Conservation (phyloP, 192 early-diverging fungal genomes). For the Phlyctochytrium planicorne region DNA sequence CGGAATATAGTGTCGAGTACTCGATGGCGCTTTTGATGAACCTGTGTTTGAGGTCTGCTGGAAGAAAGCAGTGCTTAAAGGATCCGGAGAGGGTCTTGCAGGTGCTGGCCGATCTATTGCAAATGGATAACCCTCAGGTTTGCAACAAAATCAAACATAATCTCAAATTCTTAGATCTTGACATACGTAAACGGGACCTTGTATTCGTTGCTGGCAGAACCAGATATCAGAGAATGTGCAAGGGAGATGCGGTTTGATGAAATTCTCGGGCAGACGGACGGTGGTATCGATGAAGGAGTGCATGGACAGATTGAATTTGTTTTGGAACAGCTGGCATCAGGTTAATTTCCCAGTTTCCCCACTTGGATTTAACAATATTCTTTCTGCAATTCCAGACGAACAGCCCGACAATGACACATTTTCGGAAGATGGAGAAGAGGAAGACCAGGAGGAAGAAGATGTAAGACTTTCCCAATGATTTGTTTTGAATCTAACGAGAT, state of each 20-base stretch:
- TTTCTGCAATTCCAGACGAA: constrained; percentile 4
- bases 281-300: constrained; percentile 35
- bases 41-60: constrained; percentile 45
- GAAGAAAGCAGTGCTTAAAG: constrained; percentile 34
- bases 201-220: constrained; percentile 46
- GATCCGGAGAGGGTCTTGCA: constrained; percentile 27
- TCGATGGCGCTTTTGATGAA: constrained; percentile 53
- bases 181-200: constrained; percentile 55
- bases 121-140: constrained; percentile 46
- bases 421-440: constrained; percentile 48
- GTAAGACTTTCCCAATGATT: constrained; percentile 21
- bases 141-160: constrained; percentile 19
- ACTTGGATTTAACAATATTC: constrained; percentile 8
- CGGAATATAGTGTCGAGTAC: constrained; percentile 47
- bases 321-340: constrained; percentile 33
- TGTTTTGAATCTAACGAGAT: constrained; percentile 2
- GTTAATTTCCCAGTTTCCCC: constrained; percentile 5
- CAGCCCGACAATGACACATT: constrained; percentile 27
- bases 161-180: too few species aligned
- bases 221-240: constrained; percentile 33
- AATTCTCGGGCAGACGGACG: constrained; percentile 31
- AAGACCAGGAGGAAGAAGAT: constrained; percentile 42
- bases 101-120: constrained; percentile 35
- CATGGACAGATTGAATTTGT: constrained; percentile 49
- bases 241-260: constrained; percentile 39